Evolutionary conservation across 768 basidiomycete genomes (phyloP), one percentile per base, ranked within the genome.

Genomic region (Boletales sp.): DNA sequence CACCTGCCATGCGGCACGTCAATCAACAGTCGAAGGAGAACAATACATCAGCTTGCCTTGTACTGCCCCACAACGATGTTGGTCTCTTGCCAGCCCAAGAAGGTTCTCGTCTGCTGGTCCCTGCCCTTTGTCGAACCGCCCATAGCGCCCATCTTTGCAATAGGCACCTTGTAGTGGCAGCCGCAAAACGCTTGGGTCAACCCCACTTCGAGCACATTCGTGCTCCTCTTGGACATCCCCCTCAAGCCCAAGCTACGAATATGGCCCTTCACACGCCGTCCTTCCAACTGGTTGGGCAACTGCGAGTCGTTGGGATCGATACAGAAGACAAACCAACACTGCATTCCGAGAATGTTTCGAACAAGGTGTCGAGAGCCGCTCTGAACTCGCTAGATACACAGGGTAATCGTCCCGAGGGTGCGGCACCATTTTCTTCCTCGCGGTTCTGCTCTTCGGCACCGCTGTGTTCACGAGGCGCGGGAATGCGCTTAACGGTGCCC

Each of bases 221-320:
- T 74, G 48, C 76, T 80, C 41, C 88, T 70, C 62, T 77, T 80
- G 7, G 87, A 81, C 53, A 97, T 79, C 70, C 92, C 90, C 2
- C 84, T 71, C 58, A 98, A 60, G 0, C 93, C 90, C 21, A 86
- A 62, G 48, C 88, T 87, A 43, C 89, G 78, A 34, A 98, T 86
- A 69, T 98, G 95, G 0, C 90, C 89, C 67, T 94, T 95, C 43
- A 97, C 87, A 37, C 87, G 84, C 40, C 94, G 77, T 11, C 90
- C 89, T 72, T 98, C 95, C 45, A 97, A 73, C 65, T 97, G 94
- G 64, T 93, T 91, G 35, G 94, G 93, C 17, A 97, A 71, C 63
- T 95, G 95, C 21, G 91, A 86, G 70, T 97, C 94, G 63, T 98
- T 99, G 4, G 94, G 93, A 65, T 89, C 92, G 58, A 98, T 69